Conservation (phyloP, 2,329 filamentous ascomycete genomes). For the Fusarium verticillioides region DNA sequence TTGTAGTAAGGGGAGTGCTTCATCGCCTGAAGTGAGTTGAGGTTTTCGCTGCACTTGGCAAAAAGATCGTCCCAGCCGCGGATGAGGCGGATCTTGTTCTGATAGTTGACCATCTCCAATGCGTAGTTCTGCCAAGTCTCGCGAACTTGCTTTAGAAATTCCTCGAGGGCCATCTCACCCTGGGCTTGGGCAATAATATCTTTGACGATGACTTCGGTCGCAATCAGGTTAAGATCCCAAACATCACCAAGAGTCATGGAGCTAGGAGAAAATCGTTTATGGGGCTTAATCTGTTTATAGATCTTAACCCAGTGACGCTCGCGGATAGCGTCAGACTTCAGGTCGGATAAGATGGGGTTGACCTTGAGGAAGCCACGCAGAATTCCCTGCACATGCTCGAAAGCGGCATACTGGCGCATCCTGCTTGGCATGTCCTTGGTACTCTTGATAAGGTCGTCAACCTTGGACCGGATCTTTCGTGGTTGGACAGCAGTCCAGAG, state of each 20-base stretch:
- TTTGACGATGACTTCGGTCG: slow-evolving; percentile 87
- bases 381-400: slow-evolving; percentile 95
- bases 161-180: slow-evolving; percentile 97
- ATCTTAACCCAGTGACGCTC: slow-evolving; percentile 98
- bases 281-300: slow-evolving; percentile 93
- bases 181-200: slow-evolving; percentile 96
- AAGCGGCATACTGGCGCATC: slow-evolving; percentile 99
- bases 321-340: slow-evolving; percentile 96
- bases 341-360: slow-evolving; percentile 85
- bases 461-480: slow-evolving; percentile 86
- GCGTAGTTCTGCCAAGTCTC: slow-evolving; percentile 97
- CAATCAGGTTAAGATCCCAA: slow-evolving; percentile 93
- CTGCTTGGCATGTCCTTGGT: slow-evolving; percentile 99
- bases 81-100: slow-evolving; percentile 97
- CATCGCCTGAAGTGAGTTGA: slow-evolving; percentile 98
- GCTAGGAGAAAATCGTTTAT: slow-evolving; percentile 91
- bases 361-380: slow-evolving; percentile 90
- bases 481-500: slow-evolving; percentile 97
- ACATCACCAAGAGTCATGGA: slow-evolving; percentile 98
- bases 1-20: slow-evolving; percentile 99
- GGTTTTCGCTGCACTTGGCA: slow-evolving; percentile 96
- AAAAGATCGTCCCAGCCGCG: slow-evolving; percentile 98
- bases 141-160: slow-evolving; percentile 95
- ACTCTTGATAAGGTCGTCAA: slow-evolving; percentile 95
- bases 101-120: slow-evolving; percentile 94